These are phyloP conservation scores for Lactarius akahatsu DNA, from an alignment of 768 basidiomycete species.

Conservation along the genomic window DNA sequence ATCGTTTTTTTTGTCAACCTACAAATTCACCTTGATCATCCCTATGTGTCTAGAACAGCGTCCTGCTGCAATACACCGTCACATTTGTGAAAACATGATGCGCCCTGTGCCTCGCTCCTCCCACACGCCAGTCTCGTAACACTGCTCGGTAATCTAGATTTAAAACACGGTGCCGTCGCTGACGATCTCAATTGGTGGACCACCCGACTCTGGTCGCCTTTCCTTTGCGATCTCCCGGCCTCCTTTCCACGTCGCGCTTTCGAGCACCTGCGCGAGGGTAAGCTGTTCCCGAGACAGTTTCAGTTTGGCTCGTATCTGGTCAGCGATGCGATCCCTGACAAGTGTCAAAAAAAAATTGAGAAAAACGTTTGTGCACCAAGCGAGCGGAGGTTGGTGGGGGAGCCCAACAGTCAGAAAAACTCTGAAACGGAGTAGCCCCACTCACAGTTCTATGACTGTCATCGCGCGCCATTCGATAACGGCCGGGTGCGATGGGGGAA, in stretches of 20 bases:
- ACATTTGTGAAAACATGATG: not conserved
- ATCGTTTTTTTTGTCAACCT: not conserved
- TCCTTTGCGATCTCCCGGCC: constrained; percentile 88
- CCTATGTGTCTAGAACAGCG: constrained; percentile 12
- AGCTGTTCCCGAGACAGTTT: constrained; percentile 52
- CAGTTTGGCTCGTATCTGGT: constrained; percentile 61
- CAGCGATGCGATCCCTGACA: constrained; percentile 74
- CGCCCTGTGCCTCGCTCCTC: constrained; percentile 19
- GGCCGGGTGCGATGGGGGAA: constrained; percentile 78
- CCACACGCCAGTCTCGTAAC: constrained; percentile 2
- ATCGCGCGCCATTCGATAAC: constrained; percentile 96
- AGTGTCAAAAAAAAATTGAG: constrained; percentile 1
- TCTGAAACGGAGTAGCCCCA: not conserved
- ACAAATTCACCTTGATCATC: constrained; percentile 10
- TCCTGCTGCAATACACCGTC: constrained; percentile 4
- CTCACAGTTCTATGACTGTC: constrained; percentile 90
- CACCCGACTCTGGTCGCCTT: constrained; percentile 69
- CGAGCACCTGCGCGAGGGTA: constrained; percentile 83
- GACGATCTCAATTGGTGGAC: constrained; percentile 83
- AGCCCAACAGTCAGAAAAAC: constrained; percentile 19
- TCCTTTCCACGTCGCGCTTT: constrained; percentile 96
- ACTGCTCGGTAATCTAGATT: not conserved
- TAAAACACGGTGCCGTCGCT: constrained; percentile 85
- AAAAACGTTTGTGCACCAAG: constrained; percentile 3
- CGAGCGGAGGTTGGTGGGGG: not conserved